Conservation (phyloP, 805 yeast species). For the Cyberlindnera amylophila region DNA sequence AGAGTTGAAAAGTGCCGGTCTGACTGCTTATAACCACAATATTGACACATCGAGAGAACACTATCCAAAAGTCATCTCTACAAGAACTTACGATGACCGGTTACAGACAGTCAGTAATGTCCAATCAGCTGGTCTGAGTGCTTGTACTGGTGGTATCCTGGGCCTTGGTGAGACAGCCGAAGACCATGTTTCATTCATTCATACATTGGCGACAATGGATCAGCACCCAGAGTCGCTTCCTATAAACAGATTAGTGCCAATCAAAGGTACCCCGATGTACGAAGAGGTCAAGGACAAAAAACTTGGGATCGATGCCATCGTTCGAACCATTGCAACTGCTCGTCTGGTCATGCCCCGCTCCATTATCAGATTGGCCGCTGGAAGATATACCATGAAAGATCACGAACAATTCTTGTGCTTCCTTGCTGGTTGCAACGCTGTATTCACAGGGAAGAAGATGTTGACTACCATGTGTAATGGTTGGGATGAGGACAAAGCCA, state of each 20-base stretch:
- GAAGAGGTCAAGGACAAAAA: conserved; percentile 45
- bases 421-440: conserved; percentile 75
- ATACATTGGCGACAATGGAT: conserved; percentile 63
- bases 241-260: conserved; percentile 74
- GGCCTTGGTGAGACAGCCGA: conserved; percentile 74
- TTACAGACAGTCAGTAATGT: conserved; percentile 63
- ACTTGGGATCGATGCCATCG: conserved; percentile 55
- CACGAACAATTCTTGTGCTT: conserved; percentile 71
- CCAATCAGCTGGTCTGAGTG: conserved; percentile 57
- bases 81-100: conserved; percentile 70
- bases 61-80: conserved; percentile 67
- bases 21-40: conserved; percentile 81
- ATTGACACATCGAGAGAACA: conserved; percentile 77
- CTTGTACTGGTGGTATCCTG: conserved; percentile 76
- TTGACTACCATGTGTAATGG: conserved; percentile 79
- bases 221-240: conserved; percentile 81
- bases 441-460: conserved; percentile 79
- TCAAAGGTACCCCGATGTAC: conserved; percentile 74
- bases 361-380: conserved; percentile 74
- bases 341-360: conserved; percentile 69
- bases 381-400: conserved; percentile 77
- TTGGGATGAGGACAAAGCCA: conserved; percentile 74
- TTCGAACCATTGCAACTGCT: conserved; percentile 73
- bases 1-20: conserved; percentile 59
- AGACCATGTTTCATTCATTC: conserved; percentile 65